Evolutionary conservation across 176 grass and related monocot species (phyloP).

Genomic region (Elymus sibiricus): DNA sequence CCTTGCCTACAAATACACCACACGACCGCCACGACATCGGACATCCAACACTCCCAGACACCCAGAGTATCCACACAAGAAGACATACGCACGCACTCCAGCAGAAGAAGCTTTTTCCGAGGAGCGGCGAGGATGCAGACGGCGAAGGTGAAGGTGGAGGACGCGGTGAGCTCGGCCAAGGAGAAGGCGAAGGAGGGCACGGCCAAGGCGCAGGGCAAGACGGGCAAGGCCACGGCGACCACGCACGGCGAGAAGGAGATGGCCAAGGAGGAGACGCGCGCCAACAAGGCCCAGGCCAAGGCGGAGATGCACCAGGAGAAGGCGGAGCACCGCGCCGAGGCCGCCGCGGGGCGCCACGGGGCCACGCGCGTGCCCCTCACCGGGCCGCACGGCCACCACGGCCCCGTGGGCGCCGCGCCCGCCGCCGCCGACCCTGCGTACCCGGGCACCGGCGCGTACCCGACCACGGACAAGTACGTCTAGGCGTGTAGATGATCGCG

Average conservation of each 20-base stretch:
- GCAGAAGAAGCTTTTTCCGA: neutral
- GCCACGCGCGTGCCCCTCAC: conserved; percentile 40
- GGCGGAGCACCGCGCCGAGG: conserved; percentile 46
- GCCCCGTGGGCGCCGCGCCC: neutral
- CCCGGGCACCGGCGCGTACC: conserved; percentile 2
- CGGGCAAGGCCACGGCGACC: conserved; percentile 36
- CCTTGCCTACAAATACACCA: neutral
- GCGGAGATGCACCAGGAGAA: conserved; percentile 66
- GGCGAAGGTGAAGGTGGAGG: conserved; percentile 65
- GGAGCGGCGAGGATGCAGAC: conserved; percentile 35
- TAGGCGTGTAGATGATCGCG: neutral
- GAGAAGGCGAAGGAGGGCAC: conserved; percentile 52
- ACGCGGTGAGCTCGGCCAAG: conserved; percentile 55
- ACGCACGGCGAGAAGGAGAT: conserved; percentile 53
- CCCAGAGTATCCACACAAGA: neutral
- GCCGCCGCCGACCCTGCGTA: conserved; percentile 24
- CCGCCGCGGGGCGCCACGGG: conserved; percentile 21
- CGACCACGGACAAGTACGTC: conserved; percentile 26
- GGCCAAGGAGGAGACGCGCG: conserved; percentile 38
- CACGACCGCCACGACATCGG: neutral
- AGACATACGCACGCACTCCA: too few species aligned
- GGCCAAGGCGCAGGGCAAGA: conserved; percentile 53
- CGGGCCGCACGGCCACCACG: conserved; percentile 8
- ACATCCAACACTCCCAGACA: too few species aligned
- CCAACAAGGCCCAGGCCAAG: conserved; percentile 45